Conservation (phyloP, 768 basidiomycete species). For the Lactifluus subvellereus region DNA sequence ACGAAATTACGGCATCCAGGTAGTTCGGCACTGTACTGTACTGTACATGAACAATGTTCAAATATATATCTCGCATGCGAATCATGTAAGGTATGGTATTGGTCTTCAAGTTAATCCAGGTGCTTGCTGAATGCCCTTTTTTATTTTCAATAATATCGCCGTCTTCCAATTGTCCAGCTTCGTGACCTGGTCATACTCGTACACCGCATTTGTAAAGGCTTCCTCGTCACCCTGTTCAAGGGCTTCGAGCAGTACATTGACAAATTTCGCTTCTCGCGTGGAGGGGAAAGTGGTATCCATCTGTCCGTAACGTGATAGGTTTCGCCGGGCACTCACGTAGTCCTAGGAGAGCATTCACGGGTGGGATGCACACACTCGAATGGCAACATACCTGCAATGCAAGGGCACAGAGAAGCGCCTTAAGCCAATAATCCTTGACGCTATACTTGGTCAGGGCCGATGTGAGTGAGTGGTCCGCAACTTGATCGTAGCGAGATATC, state of each 20-base stretch:
- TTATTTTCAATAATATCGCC: slow-evolving; percentile 80
- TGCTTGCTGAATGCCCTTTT: slow-evolving; percentile 67
- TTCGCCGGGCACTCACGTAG: slow-evolving; percentile 73
- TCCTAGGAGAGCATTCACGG: slow-evolving; percentile 48
- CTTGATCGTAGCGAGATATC: slow-evolving; percentile 83
- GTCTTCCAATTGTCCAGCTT: slow-evolving; percentile 98
- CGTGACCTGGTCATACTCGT: slow-evolving; percentile 86
- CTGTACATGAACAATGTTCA: neutral
- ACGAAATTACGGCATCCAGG: neutral
- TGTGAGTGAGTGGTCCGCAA: slow-evolving; percentile 74
- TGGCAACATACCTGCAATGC: slow-evolving; percentile 69
- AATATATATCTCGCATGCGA: neutral
- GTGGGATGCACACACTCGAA: neutral
- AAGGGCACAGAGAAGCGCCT: slow-evolving; percentile 79
- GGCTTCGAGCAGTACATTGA: slow-evolving; percentile 71
- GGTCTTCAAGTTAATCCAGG: slow-evolving; percentile 29
- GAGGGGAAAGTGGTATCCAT: slow-evolving; percentile 81
- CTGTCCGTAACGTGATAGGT: slow-evolving; percentile 68
- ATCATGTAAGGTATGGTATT: neutral
- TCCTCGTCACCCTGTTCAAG: slow-evolving; percentile 67
- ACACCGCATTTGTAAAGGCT: slow-evolving; percentile 75
- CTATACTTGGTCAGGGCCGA: slow-evolving; percentile 94
- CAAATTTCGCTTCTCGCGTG: slow-evolving; percentile 90
- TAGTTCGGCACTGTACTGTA: neutral
- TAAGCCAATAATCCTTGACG: slow-evolving; percentile 97